Percentiles rank a stretch among this genome's conserved stretches.
These are phyloP conservation scores for Rutstroemia sp. DNA, from an alignment of 2,329 filamentous ascomycete species.

Conservation along the genomic window DNA sequence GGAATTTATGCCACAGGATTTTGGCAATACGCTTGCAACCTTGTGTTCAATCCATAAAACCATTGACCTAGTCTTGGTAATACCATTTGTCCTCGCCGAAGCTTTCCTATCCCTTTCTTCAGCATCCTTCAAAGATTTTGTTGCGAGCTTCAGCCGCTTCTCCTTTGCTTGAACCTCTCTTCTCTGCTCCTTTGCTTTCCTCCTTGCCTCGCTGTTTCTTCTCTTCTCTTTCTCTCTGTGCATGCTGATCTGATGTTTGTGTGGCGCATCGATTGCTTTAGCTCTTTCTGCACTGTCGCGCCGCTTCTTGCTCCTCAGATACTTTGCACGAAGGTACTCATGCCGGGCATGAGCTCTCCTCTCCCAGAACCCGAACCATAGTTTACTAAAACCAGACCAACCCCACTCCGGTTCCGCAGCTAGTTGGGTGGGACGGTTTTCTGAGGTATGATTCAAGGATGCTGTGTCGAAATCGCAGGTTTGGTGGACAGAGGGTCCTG, in stretches of 20 bases:
- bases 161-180: background rate
- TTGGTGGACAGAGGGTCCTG: too few relatives aligned
- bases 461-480: too few relatives aligned
- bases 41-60: background rate
- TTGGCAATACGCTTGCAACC: background rate
- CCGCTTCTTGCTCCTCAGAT: background rate
- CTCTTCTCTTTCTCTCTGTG: conserved; percentile 2
- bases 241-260: background rate
- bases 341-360: background rate
- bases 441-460: too few relatives aligned
- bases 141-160: background rate
- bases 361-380: background rate
- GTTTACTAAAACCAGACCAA: background rate
- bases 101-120: background rate
- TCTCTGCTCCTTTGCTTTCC: background rate
- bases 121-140: background rate
- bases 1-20: background rate
- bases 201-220: background rate
- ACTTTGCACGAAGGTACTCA: background rate
- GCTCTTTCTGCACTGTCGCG: background rate
- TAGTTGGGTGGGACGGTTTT: too few relatives aligned
- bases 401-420: too few relatives aligned
- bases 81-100: background rate
- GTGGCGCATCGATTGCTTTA: background rate
- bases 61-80: background rate